Base-by-base conservation (phyloP, 176 grass and related monocot genomes). In the Panicum miliaceum region DNA sequence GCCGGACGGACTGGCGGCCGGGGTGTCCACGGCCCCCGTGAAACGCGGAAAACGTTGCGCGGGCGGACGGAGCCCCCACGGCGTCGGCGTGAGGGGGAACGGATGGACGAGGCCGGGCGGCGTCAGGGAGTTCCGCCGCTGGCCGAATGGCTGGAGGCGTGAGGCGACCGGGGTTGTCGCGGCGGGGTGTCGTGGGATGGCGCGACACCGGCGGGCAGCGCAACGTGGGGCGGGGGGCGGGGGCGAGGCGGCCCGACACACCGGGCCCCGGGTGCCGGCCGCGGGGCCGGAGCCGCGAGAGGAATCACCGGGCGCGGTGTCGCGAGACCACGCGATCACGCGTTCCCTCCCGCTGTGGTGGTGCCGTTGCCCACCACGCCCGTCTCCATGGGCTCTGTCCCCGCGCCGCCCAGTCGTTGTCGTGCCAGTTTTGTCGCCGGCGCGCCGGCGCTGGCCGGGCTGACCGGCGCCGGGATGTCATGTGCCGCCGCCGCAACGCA, bases 201-300 rank as follows among this genome's bases (percentile, higher is more conserved):
- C 76, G 40, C 43, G 87, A 69, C 83, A 90, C 42, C 35, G 73
- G 53, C 71, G 83, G 45, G 88, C 88, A 89, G 61, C 61, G 71
- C 47, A 58, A 73, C 84, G 88, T 90, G 88, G 64, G 82, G 65
- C 7, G 67, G 43, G 34, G 4, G 18, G 14, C 43, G 46, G 1
- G n/a, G 11, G 41, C n/a, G 29, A 7, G 43, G n/a, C 43, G 70
- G 7, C 50, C 51, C 50, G 82, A 75, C 82, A 89, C 63, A 51
- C 25, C 42, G 53, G 87, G 82, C 0, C 82, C 82, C 62, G 29
- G 37, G 36, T 37, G 64, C 81, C 27, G 57, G 59, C 58, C 40
- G 63, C 45, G 45, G 9, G 7, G 38, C 16, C 12, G 85, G 76
- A 47, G 0, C 25, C 37, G 27, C 34, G 29, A 12, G 60, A 32